Evolutionary conservation across 2,329 filamentous ascomycete genomes (phyloP).

Genomic region (Xenoacremonium recifei): DNA sequence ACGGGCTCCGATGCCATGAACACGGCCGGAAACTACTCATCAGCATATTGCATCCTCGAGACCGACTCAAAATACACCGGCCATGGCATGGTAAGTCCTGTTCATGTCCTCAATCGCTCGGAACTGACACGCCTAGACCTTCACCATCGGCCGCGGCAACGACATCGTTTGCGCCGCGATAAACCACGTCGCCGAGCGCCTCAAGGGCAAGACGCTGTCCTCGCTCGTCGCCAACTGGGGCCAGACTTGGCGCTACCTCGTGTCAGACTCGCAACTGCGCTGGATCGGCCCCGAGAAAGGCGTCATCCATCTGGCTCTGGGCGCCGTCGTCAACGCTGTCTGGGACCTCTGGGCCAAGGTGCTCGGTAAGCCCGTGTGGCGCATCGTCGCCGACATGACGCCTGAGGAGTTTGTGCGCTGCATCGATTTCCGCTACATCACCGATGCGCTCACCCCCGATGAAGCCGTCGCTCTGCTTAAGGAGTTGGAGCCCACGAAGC

Average conservation of each 20-base stretch:
- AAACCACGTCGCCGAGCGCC: slow-evolving; percentile 70
- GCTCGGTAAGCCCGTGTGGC: slow-evolving; percentile 85
- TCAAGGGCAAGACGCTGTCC: slow-evolving; percentile 72
- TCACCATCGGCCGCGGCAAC: slow-evolving; percentile 87
- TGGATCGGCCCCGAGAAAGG: slow-evolving; percentile 96
- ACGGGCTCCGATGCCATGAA: slow-evolving; percentile 99
- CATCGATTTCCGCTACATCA: slow-evolving; percentile 95
- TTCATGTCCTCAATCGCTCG: not conserved
- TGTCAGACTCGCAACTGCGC: slow-evolving; percentile 83
- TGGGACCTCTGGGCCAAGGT: slow-evolving; percentile 96
- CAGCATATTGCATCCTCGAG: slow-evolving; percentile 89
- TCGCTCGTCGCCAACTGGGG: slow-evolving; percentile 81
- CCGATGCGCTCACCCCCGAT: slow-evolving; percentile 83
- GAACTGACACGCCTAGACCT: slow-evolving; percentile 48
- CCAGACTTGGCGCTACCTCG: slow-evolving; percentile 86
- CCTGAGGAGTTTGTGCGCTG: slow-evolving; percentile 83
- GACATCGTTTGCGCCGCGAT: slow-evolving; percentile 90
- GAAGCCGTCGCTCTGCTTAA: slow-evolving; percentile 74
- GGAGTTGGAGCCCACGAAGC: slow-evolving; percentile 65
- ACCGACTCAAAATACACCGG: slow-evolving; percentile 72
- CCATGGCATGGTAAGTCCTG: slow-evolving; percentile 68
- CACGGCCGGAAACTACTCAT: slow-evolving; percentile 85
- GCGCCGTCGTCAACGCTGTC: slow-evolving; percentile 84
- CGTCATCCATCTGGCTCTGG: slow-evolving; percentile 88
- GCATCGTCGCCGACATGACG: slow-evolving; percentile 84